Percentiles rank a stretch among this genome's conserved stretches.
phyloP scores from a whole-genome alignment of 1,284 basidiomycete genomes.

The Ustilago bromivora region DNA sequence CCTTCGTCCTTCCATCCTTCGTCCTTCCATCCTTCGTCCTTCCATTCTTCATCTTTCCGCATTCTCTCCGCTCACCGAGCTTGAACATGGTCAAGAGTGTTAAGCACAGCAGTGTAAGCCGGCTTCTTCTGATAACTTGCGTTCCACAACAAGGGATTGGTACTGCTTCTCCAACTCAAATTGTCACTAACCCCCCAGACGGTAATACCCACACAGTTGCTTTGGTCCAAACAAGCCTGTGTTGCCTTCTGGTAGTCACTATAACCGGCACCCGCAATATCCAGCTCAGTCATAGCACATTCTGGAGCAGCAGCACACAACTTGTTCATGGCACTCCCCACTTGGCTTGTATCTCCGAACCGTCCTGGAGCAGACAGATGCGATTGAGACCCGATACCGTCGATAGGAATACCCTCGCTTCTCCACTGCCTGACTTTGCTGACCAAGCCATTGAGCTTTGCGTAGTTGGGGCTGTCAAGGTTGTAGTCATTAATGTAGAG shows the following conservation, averaged over 20 bases:
- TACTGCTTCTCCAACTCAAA: conserved; percentile 12
- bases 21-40: neutral
- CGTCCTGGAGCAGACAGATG: conserved; percentile 18
- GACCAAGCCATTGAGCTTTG: conserved; percentile 18
- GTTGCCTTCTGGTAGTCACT: conserved; percentile 13
- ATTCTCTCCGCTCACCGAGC: neutral
- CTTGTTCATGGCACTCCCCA: conserved; percentile 18
- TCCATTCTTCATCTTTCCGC: no score
- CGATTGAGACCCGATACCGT: conserved; percentile 33
- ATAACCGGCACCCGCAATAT: conserved; percentile 14
- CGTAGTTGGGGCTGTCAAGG: conserved; percentile 13
- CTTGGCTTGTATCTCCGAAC: conserved; percentile 16
- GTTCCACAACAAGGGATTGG: conserved; percentile 23
- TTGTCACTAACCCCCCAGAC: conserved; percentile 30
- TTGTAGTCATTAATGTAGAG: conserved; percentile 46
- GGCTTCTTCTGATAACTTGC: conserved; percentile 25
- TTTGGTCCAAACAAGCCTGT: conserved; percentile 21
- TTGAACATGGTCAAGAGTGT: conserved; percentile 19
- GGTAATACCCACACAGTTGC: conserved; percentile 27
- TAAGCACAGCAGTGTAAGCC: conserved; percentile 26
- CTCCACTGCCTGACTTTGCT: conserved; percentile 32
- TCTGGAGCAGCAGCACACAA: conserved; percentile 19
- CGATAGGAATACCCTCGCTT: conserved; percentile 23
- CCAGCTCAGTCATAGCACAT: conserved; percentile 32
- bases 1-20: neutral